A percentile compares a stretch with the other conserved stretches of the same genome.
Evolutionary conservation across 2,329 filamentous ascomycete genomes (phyloP).

Genomic region (Colletotrichum agaves): DNA sequence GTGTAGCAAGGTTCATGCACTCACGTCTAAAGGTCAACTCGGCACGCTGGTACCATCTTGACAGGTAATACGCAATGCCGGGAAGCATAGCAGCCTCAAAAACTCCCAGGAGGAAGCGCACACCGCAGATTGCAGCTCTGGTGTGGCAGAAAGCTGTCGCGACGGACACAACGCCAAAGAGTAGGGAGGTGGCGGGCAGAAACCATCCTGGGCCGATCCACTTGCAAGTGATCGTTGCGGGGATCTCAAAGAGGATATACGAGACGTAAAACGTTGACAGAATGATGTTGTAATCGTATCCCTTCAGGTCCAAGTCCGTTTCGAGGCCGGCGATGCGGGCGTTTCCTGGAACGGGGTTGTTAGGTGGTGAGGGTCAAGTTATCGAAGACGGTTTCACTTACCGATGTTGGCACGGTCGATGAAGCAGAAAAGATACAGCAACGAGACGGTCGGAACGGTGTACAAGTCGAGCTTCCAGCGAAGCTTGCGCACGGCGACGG

Average conservation of each 20-base stretch:
- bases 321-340: conserved; percentile 74
- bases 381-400: conserved; percentile 44
- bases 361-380: neutral
- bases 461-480: conserved; percentile 73
- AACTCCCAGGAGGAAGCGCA: conserved; percentile 74
- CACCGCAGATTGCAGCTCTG: conserved; percentile 62
- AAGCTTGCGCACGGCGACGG: conserved; percentile 65
- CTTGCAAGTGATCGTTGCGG: conserved; percentile 75
- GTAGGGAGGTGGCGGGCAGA: conserved; percentile 69
- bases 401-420: conserved; percentile 81
- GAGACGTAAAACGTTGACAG: conserved; percentile 77
- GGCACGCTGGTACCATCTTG: conserved; percentile 75
- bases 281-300: conserved; percentile 76
- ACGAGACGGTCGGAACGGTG: conserved; percentile 72
- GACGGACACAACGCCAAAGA: conserved; percentile 72
- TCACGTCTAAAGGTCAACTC: conserved; percentile 71
- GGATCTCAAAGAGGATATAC: conserved; percentile 80
- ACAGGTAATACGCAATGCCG: conserved; percentile 79
- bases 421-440: conserved; percentile 79
- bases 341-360: conserved; percentile 62
- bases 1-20: too few species aligned
- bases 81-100: conserved; percentile 82
- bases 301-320: conserved; percentile 66
- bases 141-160: conserved; percentile 73
- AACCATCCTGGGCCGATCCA: conserved; percentile 79